Evolutionary conservation across 768 basidiomycete species (phyloP), one percentile per base, ranked within the genome.

Genomic region (Suillus ampliporus): DNA sequence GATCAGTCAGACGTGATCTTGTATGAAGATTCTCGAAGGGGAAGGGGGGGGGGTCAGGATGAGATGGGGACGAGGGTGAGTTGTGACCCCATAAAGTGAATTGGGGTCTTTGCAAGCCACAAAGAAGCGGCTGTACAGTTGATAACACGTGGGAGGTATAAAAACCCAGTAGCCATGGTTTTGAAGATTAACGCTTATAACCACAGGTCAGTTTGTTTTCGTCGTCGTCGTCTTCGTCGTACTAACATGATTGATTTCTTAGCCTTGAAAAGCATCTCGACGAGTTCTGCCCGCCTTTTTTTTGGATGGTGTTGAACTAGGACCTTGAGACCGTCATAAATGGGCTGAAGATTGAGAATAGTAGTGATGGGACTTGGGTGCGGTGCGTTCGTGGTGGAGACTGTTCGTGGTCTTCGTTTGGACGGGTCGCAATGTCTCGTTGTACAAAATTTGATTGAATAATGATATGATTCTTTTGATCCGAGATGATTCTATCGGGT

Each of bases 231-330:
- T 7, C 40, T 13, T 15, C 41, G 28, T n/a, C n/a, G n/a, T n/a
- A n/a, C n/a, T n/a, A n/a, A 52, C 41, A 52, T 72, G 78, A 58
- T 74, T 64, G 23, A 37, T 58, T 40, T 41, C 58, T 57, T 65
- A 92, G 90, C 85, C 84, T 72, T 79, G 72, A 86, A 91, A 94
- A 94, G 92, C 92, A 93, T 93, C 92, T 92, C 89, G 84, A 87
- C 83, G 89, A 93, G 71, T 91, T 86, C 78, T 80, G 87, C 84
- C 86, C 89, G 84, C 91, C 85, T 74, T 64, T 65, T 48, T 3
- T 51, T 74, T 53, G 66, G 66, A 78, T 84, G 85, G 85, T 70
- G 89, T 79, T 82, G 85, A 82, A 90, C 89, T 83, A 92, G 84
- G 92, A 93, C 86, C 80, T 86, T 82, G 91, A 89, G 92, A 93